Percentiles rank a stretch among this genome's conserved stretches.
Conservation (phyloP, 495 filamentous ascomycete species). For the Penicillium tannophilum region DNA sequence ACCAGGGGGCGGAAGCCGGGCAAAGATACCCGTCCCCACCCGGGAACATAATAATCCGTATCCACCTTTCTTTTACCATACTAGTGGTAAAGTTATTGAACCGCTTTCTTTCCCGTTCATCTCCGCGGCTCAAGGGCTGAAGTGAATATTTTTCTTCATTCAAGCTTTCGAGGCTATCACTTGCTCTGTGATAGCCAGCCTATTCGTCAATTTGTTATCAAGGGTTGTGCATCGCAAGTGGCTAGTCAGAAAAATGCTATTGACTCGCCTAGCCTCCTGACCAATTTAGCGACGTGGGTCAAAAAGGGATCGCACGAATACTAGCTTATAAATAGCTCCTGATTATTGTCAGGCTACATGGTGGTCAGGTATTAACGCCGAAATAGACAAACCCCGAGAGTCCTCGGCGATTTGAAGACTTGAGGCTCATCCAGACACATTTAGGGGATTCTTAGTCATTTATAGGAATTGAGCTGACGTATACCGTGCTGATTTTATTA, state of each 20-base stretch:
- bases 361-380: not conserved
- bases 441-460: not conserved
- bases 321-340: not conserved
- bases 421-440: not conserved
- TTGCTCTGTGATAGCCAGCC: not conserved
- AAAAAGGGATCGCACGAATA: not conserved
- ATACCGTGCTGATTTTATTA: no score
- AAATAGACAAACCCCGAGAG: not conserved
- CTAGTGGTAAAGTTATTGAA: constrained; percentile 1
- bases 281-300: no score
- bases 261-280: no score
- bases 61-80: not conserved
- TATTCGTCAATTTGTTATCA: not conserved
- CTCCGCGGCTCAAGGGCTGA: no score
- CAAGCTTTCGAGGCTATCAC: not conserved
- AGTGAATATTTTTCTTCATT: no score
- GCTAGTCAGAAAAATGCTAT: no score
- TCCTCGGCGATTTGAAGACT: not conserved
- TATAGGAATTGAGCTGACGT: no score
- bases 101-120: no score
- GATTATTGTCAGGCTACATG: not conserved
- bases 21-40: no score
- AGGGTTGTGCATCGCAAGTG: no score
- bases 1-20: no score
- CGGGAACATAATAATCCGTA: not conserved